Evolutionary conservation across 2,329 filamentous ascomycete genomes (phyloP), one percentile per base, ranked within the genome.

Genomic region (Xylaria polymorpha): DNA sequence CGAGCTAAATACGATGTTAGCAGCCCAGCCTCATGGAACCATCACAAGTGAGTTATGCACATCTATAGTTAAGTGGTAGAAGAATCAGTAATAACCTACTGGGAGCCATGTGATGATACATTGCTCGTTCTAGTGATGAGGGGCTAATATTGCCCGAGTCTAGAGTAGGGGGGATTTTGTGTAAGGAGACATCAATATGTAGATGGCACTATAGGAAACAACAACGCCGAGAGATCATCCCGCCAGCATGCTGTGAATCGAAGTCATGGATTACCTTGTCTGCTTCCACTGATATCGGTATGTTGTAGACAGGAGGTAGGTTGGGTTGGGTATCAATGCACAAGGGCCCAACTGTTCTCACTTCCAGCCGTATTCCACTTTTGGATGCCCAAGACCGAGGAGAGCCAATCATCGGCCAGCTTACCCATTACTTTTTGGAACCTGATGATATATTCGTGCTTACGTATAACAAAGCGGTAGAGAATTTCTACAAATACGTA

Each of bases 321-420:
- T 66, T 67, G 61, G 68, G 79, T 84, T 82, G 82, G 83, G 83
- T 82, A 83, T 77, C 80, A 79, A 84, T 82, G 82, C 83, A 78
- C 80, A 72, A 73, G 74, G 71, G 80, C 81, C 82, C 77, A 79
- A 80, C 68, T 32, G 20, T 41, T 44, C 57, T 66, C 50, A 50
- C 58, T 63, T 64, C 63, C 73, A 72, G 70, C 74, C 68, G 68
- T 66, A 68, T 71, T 72, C 70, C 70, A 72, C 70, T 68, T 74
- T 74, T 75, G 69, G 77, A 70, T 78, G 76, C 77, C 77, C 73
- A 76, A 72, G 61, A 60, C 22, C 25, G 8, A 18, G 22, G 48
- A n/a, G 41, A 53, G 41, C 69, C 67, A 71, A 71, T 69, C 63
- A 60, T 35, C 18, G 10, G 22, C 53, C 22, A 65, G 60, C 60